Evolutionary conservation across 352 stramenopile species (phyloP), one percentile per base, ranked within the genome.

Genomic region (Peronosclerospora sorghi): DNA sequence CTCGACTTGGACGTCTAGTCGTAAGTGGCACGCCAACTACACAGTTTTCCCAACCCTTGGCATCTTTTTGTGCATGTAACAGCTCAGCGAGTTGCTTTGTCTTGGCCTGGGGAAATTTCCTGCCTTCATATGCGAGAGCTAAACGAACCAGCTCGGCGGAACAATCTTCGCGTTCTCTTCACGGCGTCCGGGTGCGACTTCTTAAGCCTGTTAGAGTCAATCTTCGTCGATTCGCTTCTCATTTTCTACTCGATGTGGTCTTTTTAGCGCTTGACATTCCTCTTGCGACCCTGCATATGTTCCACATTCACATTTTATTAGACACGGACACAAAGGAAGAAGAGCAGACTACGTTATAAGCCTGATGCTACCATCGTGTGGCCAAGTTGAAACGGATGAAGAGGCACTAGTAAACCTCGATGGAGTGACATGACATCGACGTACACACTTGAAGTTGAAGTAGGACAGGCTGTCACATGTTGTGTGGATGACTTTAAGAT

Each of bases 191-290:
- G n/a, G 65, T 18, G 61, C 60, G 12, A 75, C 68, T 41, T 85
- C 73, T 13, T 68, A 55, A 42, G 87, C 73, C 8, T 65, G 59
- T 45, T 58, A 54, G 30, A 65, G 71, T 8, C 74, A 68, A 51
- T 80, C 77, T 41, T 89, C 74, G 39, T 89, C 72, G 14, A 82
- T 36, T 3, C 70, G 65, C 42, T 79, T 81, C 56, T 86, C 68
- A 45, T 89, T 73, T 42, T 87, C 77, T 8, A 65, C 60, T 3
- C 65, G 60, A 8, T 67, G 87, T 87, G 60, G 63, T 80, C 52
- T 86, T 87, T 49, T 90, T 87, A 4, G 74, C 66, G 64, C 48
- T 90, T 86, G 17, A 32, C 53, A 45, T 84, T 87, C 64, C 84
- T 86, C 56, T 90, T 90, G 5, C 72, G 77, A 18, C 62, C 56